Evolutionary conservation across 352 stramenopile species (phyloP), one percentile per base, ranked within the genome.

Genomic region (Phytophthora ramorum): DNA sequence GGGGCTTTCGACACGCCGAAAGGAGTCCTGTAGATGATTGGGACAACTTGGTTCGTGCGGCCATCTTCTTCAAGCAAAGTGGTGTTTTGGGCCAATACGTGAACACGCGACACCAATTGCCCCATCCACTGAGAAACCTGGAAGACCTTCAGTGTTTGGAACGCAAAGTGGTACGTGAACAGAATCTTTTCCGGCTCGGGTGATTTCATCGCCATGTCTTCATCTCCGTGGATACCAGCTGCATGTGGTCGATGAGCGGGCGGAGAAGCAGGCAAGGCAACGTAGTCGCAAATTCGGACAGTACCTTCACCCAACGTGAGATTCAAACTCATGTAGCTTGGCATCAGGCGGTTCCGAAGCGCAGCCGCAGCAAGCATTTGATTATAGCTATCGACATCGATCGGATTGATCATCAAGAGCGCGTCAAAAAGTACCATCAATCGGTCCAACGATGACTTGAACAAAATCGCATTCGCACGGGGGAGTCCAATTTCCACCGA

Each of bases 111-210:
- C 4, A 86, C 76, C 24, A 96, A 64, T 52, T 93, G 82, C 1
- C 87, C 86, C 71, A 95, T 86, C 87, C 87, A 96, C 58, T 94
- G 85, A n/a, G 85, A 92, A 9, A 96, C 72, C 61, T 95, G 87
- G 53, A 96, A 96, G 9, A 96, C 68, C 44, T 85, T 79, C 12
- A 94, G 69, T 28, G 91, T 78, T 58, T 95, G 66, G 26, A 94
- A 93, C 12, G 65, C 79, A 51, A 96, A 81, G 53, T 92, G 84
- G 53, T 93, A 96, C 37, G 82, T 73, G 56, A 89, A 78, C 48
- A 86, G 19, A 38, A 77, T 45, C n/a, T 74, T 74, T 41, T 77
- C 63, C 19, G 37, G 32, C 19, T 63, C 43, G 2, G 30, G 16
- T 4, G 34, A 26, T 16, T 59, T 41, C 17, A 4, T 34, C 41